Evolutionary conservation across 2,329 filamentous ascomycete genomes (phyloP).

Genomic region (Aspergillus spinulosporus): DNA sequence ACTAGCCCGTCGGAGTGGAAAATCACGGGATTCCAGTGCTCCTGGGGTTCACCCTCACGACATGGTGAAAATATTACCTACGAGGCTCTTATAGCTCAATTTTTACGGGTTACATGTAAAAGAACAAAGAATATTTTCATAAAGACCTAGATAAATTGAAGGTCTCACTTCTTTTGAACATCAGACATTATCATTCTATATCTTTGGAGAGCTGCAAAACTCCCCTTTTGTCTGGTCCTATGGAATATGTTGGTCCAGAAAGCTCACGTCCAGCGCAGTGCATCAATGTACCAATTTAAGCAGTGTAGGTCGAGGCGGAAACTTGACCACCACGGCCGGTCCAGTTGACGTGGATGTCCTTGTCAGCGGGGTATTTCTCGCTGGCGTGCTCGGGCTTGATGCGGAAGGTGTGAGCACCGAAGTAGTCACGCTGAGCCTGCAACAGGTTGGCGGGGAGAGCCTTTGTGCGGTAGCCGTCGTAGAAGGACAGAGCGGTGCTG

Average conservation of each 20-base stretch:
- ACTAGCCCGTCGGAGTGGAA: slow-evolving; percentile 17
- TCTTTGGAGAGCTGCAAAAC: slow-evolving; percentile 19
- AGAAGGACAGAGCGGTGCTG: slow-evolving; percentile 96
- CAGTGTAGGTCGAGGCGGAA: slow-evolving; percentile 95
- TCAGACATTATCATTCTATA: slow-evolving; percentile 28
- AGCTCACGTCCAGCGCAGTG: slow-evolving; percentile 31
- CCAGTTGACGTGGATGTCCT: slow-evolving; percentile 99
- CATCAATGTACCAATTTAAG: slow-evolving; percentile 58
- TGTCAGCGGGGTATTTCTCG: slow-evolving; percentile 76
- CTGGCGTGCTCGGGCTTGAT: slow-evolving; percentile 78
- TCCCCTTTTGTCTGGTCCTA: slow-evolving; percentile 19
- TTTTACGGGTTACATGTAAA: not conserved
- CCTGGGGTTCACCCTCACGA: too few relatives aligned
- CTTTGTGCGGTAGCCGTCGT: slow-evolving; percentile 97
- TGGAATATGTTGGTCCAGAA: slow-evolving; percentile 17
- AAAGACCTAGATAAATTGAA: slow-evolving; percentile 26
- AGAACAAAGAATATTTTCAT: slow-evolving; percentile 5
- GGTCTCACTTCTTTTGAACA: slow-evolving; percentile 14
- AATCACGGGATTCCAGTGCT: not conserved
- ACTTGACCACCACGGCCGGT: slow-evolving; percentile 97
- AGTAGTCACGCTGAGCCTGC: slow-evolving; percentile 99
- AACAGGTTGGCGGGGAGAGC: slow-evolving; percentile 96
- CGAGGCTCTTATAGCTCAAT: too few relatives aligned
- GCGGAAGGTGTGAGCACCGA: slow-evolving; percentile 88
- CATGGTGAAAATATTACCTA: too few relatives aligned